Evolutionary conservation across 441 rosid species (phyloP).

Genomic region (Syzygium malaccense): DNA sequence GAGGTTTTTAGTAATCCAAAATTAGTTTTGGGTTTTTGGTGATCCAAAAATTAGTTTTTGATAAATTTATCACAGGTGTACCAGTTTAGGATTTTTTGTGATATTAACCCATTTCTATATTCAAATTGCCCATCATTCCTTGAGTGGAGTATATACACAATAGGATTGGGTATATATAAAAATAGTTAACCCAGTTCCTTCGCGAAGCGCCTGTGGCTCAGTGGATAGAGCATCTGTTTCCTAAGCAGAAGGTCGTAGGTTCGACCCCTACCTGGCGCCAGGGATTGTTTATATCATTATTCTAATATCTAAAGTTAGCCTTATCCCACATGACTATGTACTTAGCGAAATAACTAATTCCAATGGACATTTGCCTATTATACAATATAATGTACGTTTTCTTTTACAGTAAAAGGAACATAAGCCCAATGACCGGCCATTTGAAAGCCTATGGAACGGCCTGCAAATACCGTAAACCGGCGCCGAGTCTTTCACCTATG

Average conservation of each 20-base stretch:
- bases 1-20: no score
- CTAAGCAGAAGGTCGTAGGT: conserved; percentile 84
- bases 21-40: no score
- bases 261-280: conserved; percentile 81
- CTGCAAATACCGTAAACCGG: not conserved
- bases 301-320: not conserved
- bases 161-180: no score
- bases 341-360: not conserved
- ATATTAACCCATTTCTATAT: no score
- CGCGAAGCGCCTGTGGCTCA: conserved; percentile 61
- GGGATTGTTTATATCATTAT: no score
- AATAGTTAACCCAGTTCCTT: accelerated
- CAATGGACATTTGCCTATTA: not conserved
- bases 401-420: not conserved
- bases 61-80: no score
- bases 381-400: not conserved
- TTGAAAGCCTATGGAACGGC: not conserved
- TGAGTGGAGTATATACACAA: no score
- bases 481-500: not conserved
- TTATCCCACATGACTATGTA: not conserved
- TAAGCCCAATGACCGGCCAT: not conserved
- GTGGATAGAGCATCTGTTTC: conserved; percentile 97
- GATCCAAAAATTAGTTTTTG: no score
- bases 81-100: no score
- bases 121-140: no score